Evolutionary conservation across 768 basidiomycete species (phyloP).

Genomic region (Boletus patriciae): DNA sequence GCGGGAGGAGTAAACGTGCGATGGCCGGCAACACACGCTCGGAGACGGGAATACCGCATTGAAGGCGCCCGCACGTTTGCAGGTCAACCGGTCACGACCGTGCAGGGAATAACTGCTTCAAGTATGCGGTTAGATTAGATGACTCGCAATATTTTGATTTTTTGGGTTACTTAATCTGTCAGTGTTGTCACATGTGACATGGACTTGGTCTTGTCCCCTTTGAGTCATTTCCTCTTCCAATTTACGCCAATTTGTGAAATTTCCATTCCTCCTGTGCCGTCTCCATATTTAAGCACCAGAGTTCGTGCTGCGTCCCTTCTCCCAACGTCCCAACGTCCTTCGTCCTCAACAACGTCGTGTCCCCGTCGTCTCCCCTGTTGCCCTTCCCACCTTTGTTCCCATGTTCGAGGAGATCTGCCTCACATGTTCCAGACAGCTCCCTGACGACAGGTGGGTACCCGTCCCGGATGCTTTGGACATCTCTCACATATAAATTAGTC

Average conservation of each 20-base stretch:
- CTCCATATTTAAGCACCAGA: constrained; percentile 35
- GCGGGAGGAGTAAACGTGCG: constrained; percentile 20
- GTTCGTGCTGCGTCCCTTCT: constrained; percentile 19
- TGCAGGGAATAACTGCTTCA: not conserved
- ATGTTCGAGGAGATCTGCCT: constrained; percentile 86
- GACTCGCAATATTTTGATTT: not conserved
- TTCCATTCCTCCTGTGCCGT: constrained; percentile 40
- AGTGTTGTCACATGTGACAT: constrained; percentile 28
- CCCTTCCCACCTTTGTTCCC: constrained; percentile 13
- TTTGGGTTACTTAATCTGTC: not conserved
- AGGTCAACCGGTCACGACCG: no score
- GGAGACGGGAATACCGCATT: not conserved
- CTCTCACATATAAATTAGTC: constrained; percentile 42
- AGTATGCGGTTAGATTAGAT: constrained; percentile 13
- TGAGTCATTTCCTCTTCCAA: constrained; percentile 35
- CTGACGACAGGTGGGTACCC: constrained; percentile 57
- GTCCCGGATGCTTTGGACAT: constrained; percentile 13
- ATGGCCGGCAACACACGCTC: not conserved
- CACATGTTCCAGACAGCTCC: constrained; percentile 64
- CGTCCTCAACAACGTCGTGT: constrained; percentile 9
- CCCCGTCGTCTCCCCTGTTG: not conserved
- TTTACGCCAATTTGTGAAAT: constrained; percentile 34
- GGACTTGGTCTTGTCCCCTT: constrained; percentile 28
- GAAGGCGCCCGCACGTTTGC: constrained; percentile 18
- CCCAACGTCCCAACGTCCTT: constrained; percentile 17